Base-by-base conservation (phyloP, 73 alveolate species). In the Halteria grandinella region DNA sequence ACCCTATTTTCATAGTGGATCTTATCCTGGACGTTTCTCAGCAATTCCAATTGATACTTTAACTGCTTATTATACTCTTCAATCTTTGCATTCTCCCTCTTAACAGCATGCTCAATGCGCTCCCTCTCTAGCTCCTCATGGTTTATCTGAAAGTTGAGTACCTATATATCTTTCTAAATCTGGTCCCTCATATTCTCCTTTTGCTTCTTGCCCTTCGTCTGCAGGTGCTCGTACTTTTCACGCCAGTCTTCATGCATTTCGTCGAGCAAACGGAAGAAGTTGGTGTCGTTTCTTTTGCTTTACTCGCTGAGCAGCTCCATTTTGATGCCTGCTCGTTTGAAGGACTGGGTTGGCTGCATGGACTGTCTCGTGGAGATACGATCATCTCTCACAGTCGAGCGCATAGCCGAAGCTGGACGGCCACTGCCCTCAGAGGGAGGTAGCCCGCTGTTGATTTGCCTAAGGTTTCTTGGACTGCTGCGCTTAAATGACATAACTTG, bases 161-260 rank as follows among this genome's bases (percentile, higher is more conserved):
- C 69, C 18, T 53, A 53, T 53, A 18, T 53, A 41, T 53, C 69
- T 8, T 10, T 23, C 12, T 53, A 41, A 53, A 25, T 25, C 51
- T 53, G 23, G 6, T 53, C 69, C 29, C 20, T n/a, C 20, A 53
- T 4, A 8, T 25, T 8, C 29, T 53, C 29, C 20, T 53, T 53
- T 18, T 53, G 20, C 29, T 53, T 53, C 20, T 53, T 53, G 50
- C 69, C 69, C 29, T 53, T 25, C 10, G 69, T 20, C 18, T 20
- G 23, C 5, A 53, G 47, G 11, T 53, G 23, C 49, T 53, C 5
- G 18, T 53, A 53, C 7, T 53, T 6, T 21, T 53, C 69, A n/a
- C 29, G 20, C 69, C 69, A 53, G 17, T 53, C 69, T 53, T 53
- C 69, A 53, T 53, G 69, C 8, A 53, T 53, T 17, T 53, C 69